Evolutionary conservation across 2,329 filamentous ascomycete species (phyloP).

Genomic region (Claviceps paspali): DNA sequence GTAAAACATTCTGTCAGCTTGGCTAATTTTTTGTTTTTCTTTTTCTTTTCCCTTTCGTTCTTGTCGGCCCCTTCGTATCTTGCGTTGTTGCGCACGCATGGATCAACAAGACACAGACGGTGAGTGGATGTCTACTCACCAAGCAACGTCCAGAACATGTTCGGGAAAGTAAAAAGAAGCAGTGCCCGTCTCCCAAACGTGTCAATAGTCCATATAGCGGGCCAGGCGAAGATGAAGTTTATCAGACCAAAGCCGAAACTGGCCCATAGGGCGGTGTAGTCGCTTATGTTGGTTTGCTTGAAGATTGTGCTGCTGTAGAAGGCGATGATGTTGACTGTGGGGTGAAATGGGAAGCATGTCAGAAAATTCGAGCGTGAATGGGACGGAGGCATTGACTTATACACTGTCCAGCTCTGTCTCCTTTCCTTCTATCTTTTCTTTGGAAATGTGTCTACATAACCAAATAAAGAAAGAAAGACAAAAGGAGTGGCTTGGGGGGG

Average conservation of each 20-base stretch:
- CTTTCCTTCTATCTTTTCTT: no score
- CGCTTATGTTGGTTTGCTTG: slow-evolving; percentile 21
- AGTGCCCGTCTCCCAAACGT: slow-evolving; percentile 11
- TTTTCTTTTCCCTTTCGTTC: neutral
- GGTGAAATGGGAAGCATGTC: no score
- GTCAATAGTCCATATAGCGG: slow-evolving; percentile 19
- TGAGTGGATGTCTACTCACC: slow-evolving; percentile 1
- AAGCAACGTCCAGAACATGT: slow-evolving; percentile 17
- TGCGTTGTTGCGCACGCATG: no score
- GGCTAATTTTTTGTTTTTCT: neutral
- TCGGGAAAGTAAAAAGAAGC: slow-evolving; percentile 18
- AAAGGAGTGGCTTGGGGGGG: no score
- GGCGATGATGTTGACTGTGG: slow-evolving; percentile 29
- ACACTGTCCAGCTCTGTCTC: no score
- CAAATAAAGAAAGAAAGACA: neutral
- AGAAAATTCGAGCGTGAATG: no score
- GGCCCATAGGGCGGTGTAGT: slow-evolving; percentile 15
- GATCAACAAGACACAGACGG: no score
- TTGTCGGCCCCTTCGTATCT: no score
- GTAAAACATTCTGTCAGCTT: no score
- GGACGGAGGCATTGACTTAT: no score
- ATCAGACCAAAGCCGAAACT: slow-evolving; percentile 18
- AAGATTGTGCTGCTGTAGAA: slow-evolving; percentile 12
- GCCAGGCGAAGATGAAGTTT: slow-evolving; percentile 14
- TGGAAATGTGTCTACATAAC: no score